Evolutionary conservation across 2,329 filamentous ascomycete species (phyloP).

Genomic region (Aspergillus hortae): DNA sequence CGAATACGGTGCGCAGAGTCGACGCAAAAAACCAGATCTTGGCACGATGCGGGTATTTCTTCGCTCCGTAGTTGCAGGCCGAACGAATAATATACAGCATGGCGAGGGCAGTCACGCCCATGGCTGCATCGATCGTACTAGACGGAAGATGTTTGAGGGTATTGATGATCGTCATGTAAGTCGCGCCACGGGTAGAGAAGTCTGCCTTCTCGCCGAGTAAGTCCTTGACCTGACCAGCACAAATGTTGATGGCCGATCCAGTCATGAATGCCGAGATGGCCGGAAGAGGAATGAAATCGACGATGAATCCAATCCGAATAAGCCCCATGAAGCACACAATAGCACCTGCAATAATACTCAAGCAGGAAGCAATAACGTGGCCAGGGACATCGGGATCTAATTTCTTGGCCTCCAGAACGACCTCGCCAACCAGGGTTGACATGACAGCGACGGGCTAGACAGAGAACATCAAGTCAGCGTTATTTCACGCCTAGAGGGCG

Average conservation of each 20-base stretch:
- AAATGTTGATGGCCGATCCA: conserved; percentile 86
- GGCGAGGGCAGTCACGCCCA: conserved; percentile 78
- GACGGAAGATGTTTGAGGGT: conserved; percentile 68
- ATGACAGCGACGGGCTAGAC: conserved; percentile 84
- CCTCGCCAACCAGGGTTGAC: conserved; percentile 82
- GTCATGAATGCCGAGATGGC: conserved; percentile 97
- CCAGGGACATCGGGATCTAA: conserved; percentile 53
- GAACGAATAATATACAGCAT: conserved; percentile 74
- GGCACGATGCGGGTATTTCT: conserved; percentile 63
- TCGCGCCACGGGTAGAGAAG: conserved; percentile 71
- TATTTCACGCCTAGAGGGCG: background rate
- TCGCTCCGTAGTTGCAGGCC: conserved; percentile 62
- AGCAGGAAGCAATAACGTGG: conserved; percentile 70
- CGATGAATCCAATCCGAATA: conserved; percentile 78
- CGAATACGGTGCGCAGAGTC: conserved; percentile 84
- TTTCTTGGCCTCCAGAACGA: conserved; percentile 63
- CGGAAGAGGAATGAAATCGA: conserved; percentile 86
- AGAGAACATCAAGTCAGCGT: background rate
- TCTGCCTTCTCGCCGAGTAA: conserved; percentile 69
- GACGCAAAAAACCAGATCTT: conserved; percentile 86
- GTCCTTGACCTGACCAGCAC: conserved; percentile 73
- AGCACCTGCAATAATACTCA: conserved; percentile 72
- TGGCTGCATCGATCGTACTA: conserved; percentile 72
- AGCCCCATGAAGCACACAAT: conserved; percentile 79
- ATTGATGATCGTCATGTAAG: conserved; percentile 81